Base-by-base conservation (phyloP, 2,329 filamentous ascomycete genomes). In the Fusarium tanahbumbuense region DNA sequence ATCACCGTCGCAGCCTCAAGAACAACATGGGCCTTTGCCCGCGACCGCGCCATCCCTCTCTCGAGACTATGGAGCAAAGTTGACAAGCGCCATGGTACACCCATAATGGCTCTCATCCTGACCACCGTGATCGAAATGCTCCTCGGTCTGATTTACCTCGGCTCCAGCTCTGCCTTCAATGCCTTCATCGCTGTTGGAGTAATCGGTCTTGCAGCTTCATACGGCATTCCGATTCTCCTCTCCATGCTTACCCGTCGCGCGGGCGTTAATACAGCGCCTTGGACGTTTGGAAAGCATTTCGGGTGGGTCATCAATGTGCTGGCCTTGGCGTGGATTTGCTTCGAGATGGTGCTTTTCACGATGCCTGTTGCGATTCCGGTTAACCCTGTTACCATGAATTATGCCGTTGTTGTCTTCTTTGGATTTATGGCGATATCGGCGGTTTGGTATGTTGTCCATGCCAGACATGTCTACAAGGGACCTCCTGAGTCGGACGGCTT, bases 101-200 rank as follows among this genome's bases (percentile, higher is more conserved):
- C 93, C 0, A 82, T 95, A 4, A 89, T 85, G 83, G 91, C 89
- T 3, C 83, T 94, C 7, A 81, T 88, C 2, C 83, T 94, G 1
- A 93, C 91, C 0, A 90, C 91, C 0, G 76, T 84, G 0, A 87
- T 94, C 22, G 89, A 92, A 77, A 91, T 88, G 73, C 82, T 94
- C 16, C 84, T 94, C 0, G 92, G 92, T 1, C 83, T 92, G 64
- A 93, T 94, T 78, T 94, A 93, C 81, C 92, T 94, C 61, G 92
- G 92, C 13, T 92, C 89, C 0, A 87, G 88, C 1, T 90, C 91
- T 0, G 92, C 92, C 0, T 94, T 94, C 81, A 91, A 91, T 81
- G 90, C 88, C 11, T 94, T 94, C 77, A 93, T 92, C 0, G 91
- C 92, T 10, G 91, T 93, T 0, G 92, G 92, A 1, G 94, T 92